These are phyloP conservation scores for Neurospora africana DNA, from an alignment of 495 filamentous ascomycete species.

Conservation along the genomic window DNA sequence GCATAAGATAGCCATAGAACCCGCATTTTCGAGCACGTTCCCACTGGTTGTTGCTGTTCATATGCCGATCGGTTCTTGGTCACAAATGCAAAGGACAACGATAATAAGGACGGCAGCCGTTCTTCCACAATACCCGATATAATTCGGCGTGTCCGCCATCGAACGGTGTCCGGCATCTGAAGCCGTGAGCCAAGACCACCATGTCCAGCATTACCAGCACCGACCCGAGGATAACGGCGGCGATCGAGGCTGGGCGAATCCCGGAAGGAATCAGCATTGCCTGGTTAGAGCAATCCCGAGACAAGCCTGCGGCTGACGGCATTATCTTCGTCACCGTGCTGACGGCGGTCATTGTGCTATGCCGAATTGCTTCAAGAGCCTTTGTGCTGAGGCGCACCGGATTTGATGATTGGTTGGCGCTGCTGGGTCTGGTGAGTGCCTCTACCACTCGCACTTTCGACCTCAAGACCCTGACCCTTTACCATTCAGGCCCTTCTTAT, in stretches of 20 bases:
- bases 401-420: slow-evolving; percentile 28
- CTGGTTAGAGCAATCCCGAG: slow-evolving; percentile 32
- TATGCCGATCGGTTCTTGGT: neutral
- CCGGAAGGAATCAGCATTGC: slow-evolving; percentile 23
- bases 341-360: slow-evolving; percentile 19
- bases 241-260: slow-evolving; percentile 15
- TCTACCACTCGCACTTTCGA: neutral
- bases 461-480: neutral
- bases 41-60: neutral
- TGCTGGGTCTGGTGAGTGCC: slow-evolving; percentile 25
- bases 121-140: neutral
- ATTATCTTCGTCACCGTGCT: slow-evolving; percentile 31
- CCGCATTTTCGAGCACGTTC: neutral
- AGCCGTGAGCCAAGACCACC: neutral
- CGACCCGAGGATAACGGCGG: slow-evolving; percentile 2
- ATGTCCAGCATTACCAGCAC: neutral
- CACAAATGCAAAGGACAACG: neutral
- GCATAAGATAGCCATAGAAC: neutral
- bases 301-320: slow-evolving; percentile 27
- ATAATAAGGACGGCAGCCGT: neutral
- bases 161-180: neutral
- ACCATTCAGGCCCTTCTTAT: slow-evolving; percentile 21
- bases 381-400: slow-evolving; percentile 27
- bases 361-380: slow-evolving; percentile 26
- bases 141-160: neutral